Evolutionary conservation across 163 green algal genomes (phyloP).

Genomic region (Trebouxia gelatinosa): DNA sequence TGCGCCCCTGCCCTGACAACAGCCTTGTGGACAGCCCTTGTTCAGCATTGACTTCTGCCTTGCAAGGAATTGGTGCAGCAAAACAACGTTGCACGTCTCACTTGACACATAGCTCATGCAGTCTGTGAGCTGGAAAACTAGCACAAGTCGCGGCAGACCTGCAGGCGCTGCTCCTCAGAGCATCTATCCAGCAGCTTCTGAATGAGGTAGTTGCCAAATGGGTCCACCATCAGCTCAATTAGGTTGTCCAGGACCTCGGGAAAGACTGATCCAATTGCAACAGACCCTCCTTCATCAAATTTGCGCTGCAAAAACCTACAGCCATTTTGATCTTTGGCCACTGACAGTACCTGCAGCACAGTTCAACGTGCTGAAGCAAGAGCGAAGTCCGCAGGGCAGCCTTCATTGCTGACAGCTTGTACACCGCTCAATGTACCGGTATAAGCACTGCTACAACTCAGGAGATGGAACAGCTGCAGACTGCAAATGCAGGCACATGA

Average conservation of each 20-base stretch:
- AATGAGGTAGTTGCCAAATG: conserved; percentile 99
- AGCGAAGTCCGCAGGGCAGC: conserved; percentile 7
- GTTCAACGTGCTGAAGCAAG: background rate
- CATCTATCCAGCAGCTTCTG: conserved; percentile 98
- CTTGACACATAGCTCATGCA: too few species aligned
- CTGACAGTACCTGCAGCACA: conserved; percentile 67
- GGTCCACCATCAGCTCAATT: conserved; percentile 95
- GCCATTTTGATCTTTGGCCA: conserved; percentile 97
- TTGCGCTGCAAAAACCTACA: conserved; percentile 95
- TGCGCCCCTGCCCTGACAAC: too few species aligned
- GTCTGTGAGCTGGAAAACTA: background rate
- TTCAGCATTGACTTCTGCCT: too few species aligned
- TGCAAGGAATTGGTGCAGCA: too few species aligned
- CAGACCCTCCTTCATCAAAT: conserved; percentile 92
- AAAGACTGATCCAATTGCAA: conserved; percentile 75
- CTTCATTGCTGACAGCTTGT: too few species aligned
- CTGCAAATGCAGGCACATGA: too few species aligned
- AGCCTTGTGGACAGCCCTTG: too few species aligned
- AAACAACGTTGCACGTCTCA: too few species aligned
- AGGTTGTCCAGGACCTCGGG: conserved; percentile 86
- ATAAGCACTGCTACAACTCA: too few species aligned
- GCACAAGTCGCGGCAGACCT: conserved; percentile 47
- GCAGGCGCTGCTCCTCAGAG: conserved; percentile 85
- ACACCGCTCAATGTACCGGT: too few species aligned
- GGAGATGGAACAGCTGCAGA: too few species aligned